Evolutionary conservation across 768 basidiomycete species (phyloP), one percentile per base, ranked within the genome.

Genomic region (Melanogaster broomeanus): DNA sequence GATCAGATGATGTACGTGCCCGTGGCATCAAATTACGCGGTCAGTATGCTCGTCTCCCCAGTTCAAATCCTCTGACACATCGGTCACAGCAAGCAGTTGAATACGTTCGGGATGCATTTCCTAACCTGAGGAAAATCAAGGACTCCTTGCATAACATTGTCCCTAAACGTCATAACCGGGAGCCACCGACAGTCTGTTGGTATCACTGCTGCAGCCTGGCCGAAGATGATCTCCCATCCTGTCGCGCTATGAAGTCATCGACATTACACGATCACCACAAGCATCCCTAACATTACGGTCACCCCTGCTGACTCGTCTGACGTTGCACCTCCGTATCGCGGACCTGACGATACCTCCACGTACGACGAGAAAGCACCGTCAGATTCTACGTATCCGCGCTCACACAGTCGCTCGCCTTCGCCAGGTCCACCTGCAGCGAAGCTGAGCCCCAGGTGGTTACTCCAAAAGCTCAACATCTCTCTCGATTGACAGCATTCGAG

Each of bases 131-230:
- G 7, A 49, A 61, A 7, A 52, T 77, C 7, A 58, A 71, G 1
- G 69, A 75, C 27, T 64, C 74, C 2, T 71, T 73, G n/a, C 2
- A 75, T 85, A 6, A 66, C 72, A 5, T 79, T 85, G 55, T 72
- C 69, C 27, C 61, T 79, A 15, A 62, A 58, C 21, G 69, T 72
- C 4, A 57, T 67, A 2, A 60, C 72, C 25, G 65, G 70, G 10
- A 66, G 69, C 0, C 54, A 68, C 6, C 54, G 63, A 50, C 61
- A 72, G 42, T 66, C 61, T 22, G 79, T 79, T 34, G 74, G 74
- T 48, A 85, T 82, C 59, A 84, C 73, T 34, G 78, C 69, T 39
- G 74, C 65, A 31, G 83, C 75, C 31, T 85, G 83, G 83, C 53
- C 67, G 6, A 67, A 66, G 2, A 66, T 81, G 5, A 56, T 74